A percentile compares a stretch with the other conserved stretches of the same genome.
phyloP scores from a whole-genome alignment of 305 asterid genomes.

The Rubia peregrina region DNA sequence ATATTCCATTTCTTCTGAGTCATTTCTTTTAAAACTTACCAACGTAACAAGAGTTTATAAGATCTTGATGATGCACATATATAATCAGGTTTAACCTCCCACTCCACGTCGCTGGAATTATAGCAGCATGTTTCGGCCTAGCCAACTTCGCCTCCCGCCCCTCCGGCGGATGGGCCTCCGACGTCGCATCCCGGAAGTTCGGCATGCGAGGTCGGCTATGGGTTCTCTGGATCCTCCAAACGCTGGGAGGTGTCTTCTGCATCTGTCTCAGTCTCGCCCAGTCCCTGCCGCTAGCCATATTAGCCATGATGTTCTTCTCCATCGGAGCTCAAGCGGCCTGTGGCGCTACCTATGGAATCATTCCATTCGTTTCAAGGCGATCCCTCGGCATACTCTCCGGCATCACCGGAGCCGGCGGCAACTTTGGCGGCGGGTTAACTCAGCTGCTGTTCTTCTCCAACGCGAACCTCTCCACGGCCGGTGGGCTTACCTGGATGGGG shows the following conservation, averaged over 20 bases:
- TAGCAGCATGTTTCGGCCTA: constrained; percentile 57
- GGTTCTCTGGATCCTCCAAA: constrained; percentile 47
- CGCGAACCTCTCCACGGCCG: constrained; percentile 26
- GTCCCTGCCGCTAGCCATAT: constrained; percentile 36
- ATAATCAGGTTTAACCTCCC: constrained; percentile 28
- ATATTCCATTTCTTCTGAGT: too few relatives aligned
- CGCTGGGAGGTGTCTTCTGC: constrained; percentile 33
- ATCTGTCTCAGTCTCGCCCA: background rate
- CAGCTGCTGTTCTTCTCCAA: constrained; percentile 46
- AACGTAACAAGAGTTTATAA: too few relatives aligned
- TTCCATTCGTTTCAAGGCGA: constrained; percentile 46
- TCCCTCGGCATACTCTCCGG: constrained; percentile 46
- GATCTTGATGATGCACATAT: constrained; percentile 8
- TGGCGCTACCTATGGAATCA: constrained; percentile 49
- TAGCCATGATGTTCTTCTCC: constrained; percentile 45
- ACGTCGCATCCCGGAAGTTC: constrained; percentile 25
- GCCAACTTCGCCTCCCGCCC: constrained; percentile 50
- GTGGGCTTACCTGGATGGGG: constrained; percentile 45
- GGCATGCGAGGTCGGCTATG: constrained; percentile 60
- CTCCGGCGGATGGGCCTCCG: constrained; percentile 47
- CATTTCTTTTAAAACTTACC: too few relatives aligned
- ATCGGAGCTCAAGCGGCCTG: constrained; percentile 53
- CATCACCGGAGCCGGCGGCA: constrained; percentile 53
- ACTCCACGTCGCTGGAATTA: constrained; percentile 45
- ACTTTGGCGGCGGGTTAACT: constrained; percentile 51